Evolutionary conservation across 805 yeast species (phyloP), one percentile per base, ranked within the genome.

Genomic region (Ogataea angusta): DNA sequence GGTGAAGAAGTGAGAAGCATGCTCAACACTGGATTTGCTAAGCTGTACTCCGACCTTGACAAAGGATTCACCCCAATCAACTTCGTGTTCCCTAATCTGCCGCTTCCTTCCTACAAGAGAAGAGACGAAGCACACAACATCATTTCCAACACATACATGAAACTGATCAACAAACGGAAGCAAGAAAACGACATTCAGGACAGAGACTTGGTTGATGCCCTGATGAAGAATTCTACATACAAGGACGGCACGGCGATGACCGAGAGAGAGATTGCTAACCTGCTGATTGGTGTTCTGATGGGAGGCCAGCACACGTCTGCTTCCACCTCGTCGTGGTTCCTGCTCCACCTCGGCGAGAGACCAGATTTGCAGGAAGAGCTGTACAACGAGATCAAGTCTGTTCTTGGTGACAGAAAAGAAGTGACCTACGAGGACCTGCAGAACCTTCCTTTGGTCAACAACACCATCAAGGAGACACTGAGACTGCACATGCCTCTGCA

Each of bases 271-370:
- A 88, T 93, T 59, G 93, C 98, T 36, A 85, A 90, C 66, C 72
- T 93, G 64, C 71, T 89, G 63, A 91, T 93, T 65, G 99, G 98
- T 64, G 84, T 93, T 40, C 73, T 93, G 47, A 93, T 93, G 99
- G 99, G 99, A 57, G 99, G 99, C 48, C 99, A 93, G 71, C 99
- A 93, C 66, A 93, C 99, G 19, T 85, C 95, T 48, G 93, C 98
- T 31, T 77, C 98, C 17, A 93, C 99, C 16, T 85, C 95, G 29
- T 85, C 97, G 13, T 93, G 99, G 99, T 80, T 81, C 58, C 70
- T 93, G 59, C 74, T 93, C 50, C 98, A 93, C 61, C 73, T 93
- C 47, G 97, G 89, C 51, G 95, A 84, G 56, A 73, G 78, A 56
- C 95, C 95, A 33, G 84, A 85, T 29, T 68, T 91, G 46, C 96